Evolutionary conservation across 2,329 filamentous ascomycete genomes (phyloP).

Genomic region (Cytospora schulzeri): DNA sequence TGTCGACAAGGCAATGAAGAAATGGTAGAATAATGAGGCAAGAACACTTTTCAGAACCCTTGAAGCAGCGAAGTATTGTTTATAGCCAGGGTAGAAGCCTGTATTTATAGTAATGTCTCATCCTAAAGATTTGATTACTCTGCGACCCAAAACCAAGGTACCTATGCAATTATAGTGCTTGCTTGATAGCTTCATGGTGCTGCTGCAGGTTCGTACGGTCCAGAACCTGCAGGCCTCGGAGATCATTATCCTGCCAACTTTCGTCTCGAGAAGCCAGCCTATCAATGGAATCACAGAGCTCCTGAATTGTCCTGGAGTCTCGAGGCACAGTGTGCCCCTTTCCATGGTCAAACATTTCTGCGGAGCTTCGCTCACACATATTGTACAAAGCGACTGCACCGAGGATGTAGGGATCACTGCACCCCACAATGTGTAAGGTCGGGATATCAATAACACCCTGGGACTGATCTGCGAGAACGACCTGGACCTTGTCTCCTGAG

Average conservation of each 20-base stretch:
- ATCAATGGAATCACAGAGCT: slow-evolving; percentile 26
- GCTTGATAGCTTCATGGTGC: not conserved
- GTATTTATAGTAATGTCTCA: not conserved
- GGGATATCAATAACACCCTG: slow-evolving; percentile 44
- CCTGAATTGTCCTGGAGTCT: slow-evolving; percentile 36
- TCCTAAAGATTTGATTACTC: not conserved
- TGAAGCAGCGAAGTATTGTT: not conserved
- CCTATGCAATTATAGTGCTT: not conserved
- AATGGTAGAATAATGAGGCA: no score
- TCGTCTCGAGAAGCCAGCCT: not conserved
- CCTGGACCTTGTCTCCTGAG: slow-evolving; percentile 31
- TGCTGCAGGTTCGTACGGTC: not conserved
- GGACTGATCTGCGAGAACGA: slow-evolving; percentile 41
- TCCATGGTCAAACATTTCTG: slow-evolving; percentile 46
- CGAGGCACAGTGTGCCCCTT: slow-evolving; percentile 46
- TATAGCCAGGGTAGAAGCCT: not conserved
- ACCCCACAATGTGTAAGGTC: slow-evolving; percentile 44
- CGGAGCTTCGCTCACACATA: slow-evolving; percentile 44
- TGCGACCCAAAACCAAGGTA: no score
- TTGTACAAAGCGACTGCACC: slow-evolving; percentile 32
- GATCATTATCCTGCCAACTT: not conserved
- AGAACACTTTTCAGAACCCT: no score
- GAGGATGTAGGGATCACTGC: slow-evolving; percentile 36
- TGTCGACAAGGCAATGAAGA: no score
- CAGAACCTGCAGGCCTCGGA: not conserved